Conservation (phyloP, 2,329 filamentous ascomycete species). For the Neopestalotiopsis rosae region DNA sequence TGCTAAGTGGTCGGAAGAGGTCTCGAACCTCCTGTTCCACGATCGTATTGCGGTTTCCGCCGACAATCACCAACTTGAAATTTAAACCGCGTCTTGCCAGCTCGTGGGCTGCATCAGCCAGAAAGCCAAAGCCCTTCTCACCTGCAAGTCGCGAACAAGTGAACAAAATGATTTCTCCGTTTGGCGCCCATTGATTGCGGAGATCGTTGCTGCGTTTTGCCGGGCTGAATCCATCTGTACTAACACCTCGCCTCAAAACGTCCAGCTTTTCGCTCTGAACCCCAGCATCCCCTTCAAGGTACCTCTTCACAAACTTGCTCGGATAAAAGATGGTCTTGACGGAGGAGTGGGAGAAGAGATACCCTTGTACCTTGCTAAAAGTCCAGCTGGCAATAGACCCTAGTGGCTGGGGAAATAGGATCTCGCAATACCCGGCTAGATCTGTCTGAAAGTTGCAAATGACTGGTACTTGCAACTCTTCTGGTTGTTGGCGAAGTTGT, state of each 20-base stretch:
- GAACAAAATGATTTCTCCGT: constrained; percentile 68
- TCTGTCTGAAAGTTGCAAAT: constrained; percentile 77
- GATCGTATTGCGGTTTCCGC: constrained; percentile 68
- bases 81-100: constrained; percentile 60
- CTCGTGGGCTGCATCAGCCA: constrained; percentile 59
- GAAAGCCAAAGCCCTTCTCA: constrained; percentile 74
- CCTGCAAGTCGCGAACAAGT: constrained; percentile 71
- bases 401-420: constrained; percentile 70
- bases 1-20: constrained; percentile 58
- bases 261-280: constrained; percentile 63
- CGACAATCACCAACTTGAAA: constrained; percentile 71
- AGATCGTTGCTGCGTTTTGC: constrained; percentile 54
- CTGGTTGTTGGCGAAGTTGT: constrained; percentile 66
- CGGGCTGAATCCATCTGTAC: constrained; percentile 67
- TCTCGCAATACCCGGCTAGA: constrained; percentile 70
- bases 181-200: constrained; percentile 60
- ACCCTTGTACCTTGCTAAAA: constrained; percentile 68
- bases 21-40: constrained; percentile 66
- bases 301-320: constrained; percentile 65
- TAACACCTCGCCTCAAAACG: constrained; percentile 68
- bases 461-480: constrained; percentile 59
- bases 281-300: constrained; percentile 59
- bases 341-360: constrained; percentile 65
- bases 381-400: constrained; percentile 66
- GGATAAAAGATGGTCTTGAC: constrained; percentile 74